Evolutionary conservation across 2,329 filamentous ascomycete species (phyloP).

Genomic region (Podosphaera aphanis): DNA sequence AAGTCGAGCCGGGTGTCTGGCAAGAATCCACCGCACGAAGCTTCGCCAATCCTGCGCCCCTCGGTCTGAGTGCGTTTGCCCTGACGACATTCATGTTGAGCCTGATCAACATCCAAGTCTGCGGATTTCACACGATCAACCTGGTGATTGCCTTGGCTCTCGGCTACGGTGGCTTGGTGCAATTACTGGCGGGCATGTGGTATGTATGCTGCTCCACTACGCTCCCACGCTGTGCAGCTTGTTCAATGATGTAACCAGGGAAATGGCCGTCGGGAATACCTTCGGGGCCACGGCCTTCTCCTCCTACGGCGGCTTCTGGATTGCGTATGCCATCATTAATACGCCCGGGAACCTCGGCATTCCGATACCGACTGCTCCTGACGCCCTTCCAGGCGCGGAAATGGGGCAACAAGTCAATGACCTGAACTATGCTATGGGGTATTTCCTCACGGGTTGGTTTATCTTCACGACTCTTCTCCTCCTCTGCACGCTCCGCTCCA

Average conservation of each 20-base stretch:
- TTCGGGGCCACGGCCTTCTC: slow-evolving; percentile 38
- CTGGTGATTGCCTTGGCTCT: slow-evolving; percentile 32
- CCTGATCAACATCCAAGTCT: slow-evolving; percentile 29
- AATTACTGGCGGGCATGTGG: slow-evolving; percentile 47
- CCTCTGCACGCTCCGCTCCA: slow-evolving; percentile 32
- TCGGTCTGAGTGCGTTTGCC: slow-evolving; percentile 36
- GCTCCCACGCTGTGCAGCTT: not conserved
- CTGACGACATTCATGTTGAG: slow-evolving; percentile 38
- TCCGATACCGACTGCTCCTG: slow-evolving; percentile 8
- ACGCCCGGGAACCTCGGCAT: slow-evolving; percentile 34
- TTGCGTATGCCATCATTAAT: slow-evolving; percentile 31
- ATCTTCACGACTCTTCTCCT: slow-evolving; percentile 36
- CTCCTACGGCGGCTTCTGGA: slow-evolving; percentile 40
- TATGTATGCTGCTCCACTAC: slow-evolving; percentile 14
- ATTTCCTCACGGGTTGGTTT: slow-evolving; percentile 37
- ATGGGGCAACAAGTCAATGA: slow-evolving; percentile 12
- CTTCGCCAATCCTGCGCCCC: slow-evolving; percentile 35
- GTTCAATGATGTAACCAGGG: slow-evolving; percentile 19
- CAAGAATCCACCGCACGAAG: slow-evolving; percentile 26
- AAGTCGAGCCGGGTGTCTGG: slow-evolving; percentile 35
- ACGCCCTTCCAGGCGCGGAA: not conserved
- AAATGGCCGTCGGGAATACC: slow-evolving; percentile 40
- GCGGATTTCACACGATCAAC: slow-evolving; percentile 23
- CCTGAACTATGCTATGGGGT: slow-evolving; percentile 28
- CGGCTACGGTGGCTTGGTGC: slow-evolving; percentile 43